Evolutionary conservation across 2,329 filamentous ascomycete species (phyloP), one percentile per base, ranked within the genome.

Genomic region (Apiospora koreana): DNA sequence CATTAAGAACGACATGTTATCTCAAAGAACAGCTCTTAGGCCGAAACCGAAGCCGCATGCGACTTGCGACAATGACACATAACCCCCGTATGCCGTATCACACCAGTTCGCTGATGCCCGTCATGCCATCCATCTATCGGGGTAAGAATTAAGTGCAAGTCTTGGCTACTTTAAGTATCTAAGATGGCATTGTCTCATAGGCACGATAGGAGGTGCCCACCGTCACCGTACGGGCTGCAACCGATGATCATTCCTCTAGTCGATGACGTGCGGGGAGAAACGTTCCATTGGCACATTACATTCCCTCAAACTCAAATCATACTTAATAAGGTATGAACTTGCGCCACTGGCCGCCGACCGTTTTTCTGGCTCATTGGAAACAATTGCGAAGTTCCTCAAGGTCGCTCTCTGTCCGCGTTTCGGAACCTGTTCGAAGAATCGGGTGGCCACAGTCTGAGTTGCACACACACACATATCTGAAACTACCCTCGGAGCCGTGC

Each of bases 241-340:
- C 54, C 54, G 54, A 31, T 62, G 54, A 62, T 62, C 54, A 23
- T 38, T 38, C 8, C 54, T 38, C 31, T n/a, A 38, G 54, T 38
- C 10, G 16, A 62, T 62, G 54, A 31, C 54, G 54, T 62, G 54
- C 54, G 54, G 54, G 54, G 31, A 16, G 50, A 62, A 62, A 62
- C 54, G 54, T 62, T 62, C 54, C 54, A 62, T 62, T 62, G 54
- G 9, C 54, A 38, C 54, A n/a, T 46, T 62, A 38, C 54, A n/a
- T 46, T 62, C 54, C 50, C 50, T 12, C 54, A 38, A 62, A 38
- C 54, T 38, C 54, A 62, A 62, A 62, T 38, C 54, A 12, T 38
- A 62, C 31, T 38, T 62, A 62, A 38, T 38, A 28, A 58, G 50
- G 28, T 28, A 31, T 8, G 28, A n/a, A n/a, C 31, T 18, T n/a